Base-by-base conservation (phyloP, 1,284 basidiomycete genomes). In the Bjerkandera adusta region DNA sequence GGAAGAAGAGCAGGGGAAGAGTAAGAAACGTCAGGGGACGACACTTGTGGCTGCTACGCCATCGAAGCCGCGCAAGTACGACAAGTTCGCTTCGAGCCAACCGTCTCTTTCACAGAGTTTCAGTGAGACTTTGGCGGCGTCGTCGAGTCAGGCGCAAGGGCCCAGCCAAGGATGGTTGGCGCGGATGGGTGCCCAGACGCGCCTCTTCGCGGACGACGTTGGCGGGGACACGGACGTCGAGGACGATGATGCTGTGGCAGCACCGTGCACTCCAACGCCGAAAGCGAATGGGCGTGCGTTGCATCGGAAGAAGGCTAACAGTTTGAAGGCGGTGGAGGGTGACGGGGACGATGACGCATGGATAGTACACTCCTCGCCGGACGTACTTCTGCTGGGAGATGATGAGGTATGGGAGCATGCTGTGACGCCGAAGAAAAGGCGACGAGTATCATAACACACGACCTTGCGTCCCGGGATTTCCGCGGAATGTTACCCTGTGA, bases 21-120 rank as follows among this genome's bases (percentile, higher is more conserved):
- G 24, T 51, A 32, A 27, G 29, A 10, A 16, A n/a, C 21, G 67
- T 38, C 49, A 62, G 29, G 78, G 74, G 3, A 65, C 75, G 5
- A 76, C 74, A 5, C 68, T 85, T 15, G 82, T 84, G 11, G 74
- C 72, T 8, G 77, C 79, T 5, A 85, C 81, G 7, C 82, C 82
- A 5, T 67, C 68, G 22, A 83, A 82, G 56, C 60, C 65, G 35
- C 35, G 16, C 25, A 11, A 13, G 8, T n/a, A n/a, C n/a, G n/a
- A n/a, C n/a, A n/a, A n/a, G n/a, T n/a, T n/a, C n/a, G n/a, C n/a
- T n/a, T n/a, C n/a, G n/a, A n/a, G n/a, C n/a, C 32, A 20, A n/a
- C 36, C 22, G 15, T 29, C 21, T 11, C 7, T 5, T 26, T 8
- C 20, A 34, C 37, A 16, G 38, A n/a, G n/a, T n/a, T n/a, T n/a